Percentiles rank a stretch among this genome's conserved stretches.
Evolutionary conservation across 2,329 filamentous ascomycete species (phyloP).

Genomic region (Fusarium equiseti): DNA sequence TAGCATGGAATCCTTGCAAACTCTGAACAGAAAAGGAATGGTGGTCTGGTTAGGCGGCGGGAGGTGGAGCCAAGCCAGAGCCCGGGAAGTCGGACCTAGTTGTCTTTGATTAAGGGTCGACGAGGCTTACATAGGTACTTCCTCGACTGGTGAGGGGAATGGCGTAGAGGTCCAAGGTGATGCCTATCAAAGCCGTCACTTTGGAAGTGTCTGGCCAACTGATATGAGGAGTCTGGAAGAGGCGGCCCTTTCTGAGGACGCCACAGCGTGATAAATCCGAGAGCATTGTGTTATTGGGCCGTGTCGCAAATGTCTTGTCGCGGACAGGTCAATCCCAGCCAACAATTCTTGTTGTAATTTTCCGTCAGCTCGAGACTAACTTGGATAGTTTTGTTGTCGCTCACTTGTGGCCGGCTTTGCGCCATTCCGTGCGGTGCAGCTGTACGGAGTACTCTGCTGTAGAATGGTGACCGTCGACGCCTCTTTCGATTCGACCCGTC

Average conservation of each 20-base stretch:
- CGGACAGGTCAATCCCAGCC: slow-evolving; percentile 11
- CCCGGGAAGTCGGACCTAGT: slow-evolving; percentile 46
- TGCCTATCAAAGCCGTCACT: not conserved
- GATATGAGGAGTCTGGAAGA: slow-evolving; percentile 14
- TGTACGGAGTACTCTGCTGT: not conserved
- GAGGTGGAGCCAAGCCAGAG: slow-evolving; percentile 44
- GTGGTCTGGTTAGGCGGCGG: slow-evolving; percentile 39
- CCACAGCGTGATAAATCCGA: not conserved
- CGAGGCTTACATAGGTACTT: slow-evolving; percentile 42
- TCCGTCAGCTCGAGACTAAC: slow-evolving; percentile 18
- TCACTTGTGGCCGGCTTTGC: slow-evolving; percentile 21
- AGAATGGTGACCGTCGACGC: slow-evolving; percentile 20
- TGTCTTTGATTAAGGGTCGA: slow-evolving; percentile 49
- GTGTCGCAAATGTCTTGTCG: not conserved
- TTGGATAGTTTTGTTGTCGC: slow-evolving; percentile 19
- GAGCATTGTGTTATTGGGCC: not conserved
- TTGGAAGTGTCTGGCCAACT: not conserved
- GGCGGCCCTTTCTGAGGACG: slow-evolving; percentile 13
- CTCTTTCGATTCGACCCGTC: slow-evolving; percentile 42
- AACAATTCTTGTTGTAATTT: slow-evolving; percentile 5
- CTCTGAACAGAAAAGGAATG: slow-evolving; percentile 33
- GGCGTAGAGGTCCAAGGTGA: slow-evolving; percentile 19
- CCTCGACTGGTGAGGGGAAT: slow-evolving; percentile 34
- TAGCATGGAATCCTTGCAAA: slow-evolving; percentile 35
- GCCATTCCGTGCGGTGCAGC: slow-evolving; percentile 18